phyloP scores from a whole-genome alignment of 495 filamentous ascomycete species.

The Filosporella fistucella region DNA sequence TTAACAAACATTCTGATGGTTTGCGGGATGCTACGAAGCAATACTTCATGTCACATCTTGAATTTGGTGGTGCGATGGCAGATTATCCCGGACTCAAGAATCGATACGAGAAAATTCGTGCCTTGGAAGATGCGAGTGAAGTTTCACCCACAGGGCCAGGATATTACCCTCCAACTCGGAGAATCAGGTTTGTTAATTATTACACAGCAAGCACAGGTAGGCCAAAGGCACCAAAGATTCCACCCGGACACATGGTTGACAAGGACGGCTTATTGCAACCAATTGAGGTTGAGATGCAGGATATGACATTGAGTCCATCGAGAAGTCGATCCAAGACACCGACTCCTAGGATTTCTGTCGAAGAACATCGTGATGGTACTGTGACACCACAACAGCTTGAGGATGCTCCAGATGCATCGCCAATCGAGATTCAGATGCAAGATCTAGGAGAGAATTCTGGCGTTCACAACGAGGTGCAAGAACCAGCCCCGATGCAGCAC shows the following conservation, averaged over 20 bases:
- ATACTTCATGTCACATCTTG: slow-evolving; percentile 73
- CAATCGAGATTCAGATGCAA: slow-evolving; percentile 14
- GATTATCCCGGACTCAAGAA: slow-evolving; percentile 66
- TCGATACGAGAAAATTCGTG: slow-evolving; percentile 62
- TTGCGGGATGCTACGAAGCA: slow-evolving; percentile 63
- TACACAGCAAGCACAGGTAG: slow-evolving; percentile 79
- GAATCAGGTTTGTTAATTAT: slow-evolving; percentile 82
- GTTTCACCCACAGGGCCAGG: slow-evolving; percentile 12
- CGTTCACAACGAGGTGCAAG: slow-evolving; percentile 16
- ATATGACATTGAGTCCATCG: slow-evolving; percentile 10
- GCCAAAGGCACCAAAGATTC: slow-evolving; percentile 37
- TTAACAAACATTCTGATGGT: slow-evolving; percentile 71
- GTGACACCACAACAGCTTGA: slow-evolving; percentile 18
- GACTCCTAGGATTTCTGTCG: slow-evolving; percentile 33
- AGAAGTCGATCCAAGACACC: slow-evolving; percentile 3
- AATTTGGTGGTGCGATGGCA: slow-evolving; percentile 77
- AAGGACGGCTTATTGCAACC: neutral
- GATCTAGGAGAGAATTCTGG: slow-evolving; percentile 18
- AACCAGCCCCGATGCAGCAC: slow-evolving; percentile 19
- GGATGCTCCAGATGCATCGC: slow-evolving; percentile 7
- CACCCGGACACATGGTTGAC: slow-evolving; percentile 3
- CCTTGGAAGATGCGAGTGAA: slow-evolving; percentile 63
- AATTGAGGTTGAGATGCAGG: slow-evolving; percentile 18
- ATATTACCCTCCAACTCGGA: slow-evolving; percentile 18
- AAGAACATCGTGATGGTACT: slow-evolving; percentile 32